These are phyloP conservation scores for Aspergillus saccharolyticus DNA, from an alignment of 495 filamentous ascomycete genomes.

Conservation along the genomic window DNA sequence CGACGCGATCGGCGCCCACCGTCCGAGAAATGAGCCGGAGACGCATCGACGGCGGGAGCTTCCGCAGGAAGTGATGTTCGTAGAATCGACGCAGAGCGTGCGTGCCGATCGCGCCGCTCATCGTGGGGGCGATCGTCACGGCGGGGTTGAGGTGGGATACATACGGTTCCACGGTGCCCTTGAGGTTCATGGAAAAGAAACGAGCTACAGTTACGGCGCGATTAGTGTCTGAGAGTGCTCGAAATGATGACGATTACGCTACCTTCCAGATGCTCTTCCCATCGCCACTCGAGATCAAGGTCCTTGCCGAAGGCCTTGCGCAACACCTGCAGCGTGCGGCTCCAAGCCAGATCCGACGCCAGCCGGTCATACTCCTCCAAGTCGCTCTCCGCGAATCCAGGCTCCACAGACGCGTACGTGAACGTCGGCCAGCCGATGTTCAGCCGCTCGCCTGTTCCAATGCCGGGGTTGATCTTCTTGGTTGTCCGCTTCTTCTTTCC, in stretches of 20 bases:
- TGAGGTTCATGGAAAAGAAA: conserved; percentile 41
- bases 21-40: conserved; percentile 72
- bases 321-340: conserved; percentile 46
- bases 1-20: conserved; percentile 53
- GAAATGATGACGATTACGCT: conserved; percentile 12
- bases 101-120: conserved; percentile 71
- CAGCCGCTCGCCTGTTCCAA: conserved; percentile 48
- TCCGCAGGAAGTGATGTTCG: conserved; percentile 64
- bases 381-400: conserved; percentile 57
- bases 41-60: conserved; percentile 60
- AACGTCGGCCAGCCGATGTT: conserved; percentile 38
- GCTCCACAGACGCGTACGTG: conserved; percentile 42
- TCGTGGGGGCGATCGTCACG: conserved; percentile 51
- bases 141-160: conserved; percentile 44
- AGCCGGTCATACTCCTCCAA: conserved; percentile 49
- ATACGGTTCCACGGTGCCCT: conserved; percentile 51
- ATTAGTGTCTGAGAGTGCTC: neutral
- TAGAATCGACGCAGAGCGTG: conserved; percentile 68
- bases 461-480: conserved; percentile 46
- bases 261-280: conserved; percentile 58
- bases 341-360: conserved; percentile 49
- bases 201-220: conserved; percentile 25
- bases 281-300: conserved; percentile 52
- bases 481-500: conserved; percentile 49
- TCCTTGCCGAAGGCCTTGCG: conserved; percentile 56